A percentile compares a stretch with the other conserved stretches of the same genome.
Conservation (phyloP, 441 rosid genomes). For the Jatropha podagrica region DNA sequence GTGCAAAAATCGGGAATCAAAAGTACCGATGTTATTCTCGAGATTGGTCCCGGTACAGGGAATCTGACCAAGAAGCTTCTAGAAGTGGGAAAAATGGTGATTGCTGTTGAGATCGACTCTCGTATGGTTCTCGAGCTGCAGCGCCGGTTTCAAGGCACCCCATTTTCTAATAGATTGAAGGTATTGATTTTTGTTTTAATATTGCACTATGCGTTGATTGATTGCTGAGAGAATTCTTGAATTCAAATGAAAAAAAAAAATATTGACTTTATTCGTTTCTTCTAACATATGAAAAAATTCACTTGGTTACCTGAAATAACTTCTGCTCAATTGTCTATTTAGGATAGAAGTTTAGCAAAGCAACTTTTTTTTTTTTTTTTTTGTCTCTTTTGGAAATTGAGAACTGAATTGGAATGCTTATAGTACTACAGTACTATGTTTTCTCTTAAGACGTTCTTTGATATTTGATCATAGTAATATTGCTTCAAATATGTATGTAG, state of each 20-base stretch:
- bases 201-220: neutral
- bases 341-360: neutral
- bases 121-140: conserved; percentile 94
- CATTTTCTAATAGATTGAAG: conserved; percentile 55
- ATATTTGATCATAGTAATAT: neutral
- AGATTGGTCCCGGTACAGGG: conserved; percentile 94
- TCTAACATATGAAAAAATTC: no score
- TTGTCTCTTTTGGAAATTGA: neutral
- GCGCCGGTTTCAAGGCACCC: conserved; percentile 87
- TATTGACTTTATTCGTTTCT: neutral
- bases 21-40: conserved; percentile 77
- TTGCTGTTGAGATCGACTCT: conserved; percentile 82
- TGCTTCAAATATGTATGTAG: neutral
- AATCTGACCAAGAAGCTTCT: conserved; percentile 89
- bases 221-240: neutral
- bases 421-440: no score
- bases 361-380: neutral
- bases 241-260: neutral
- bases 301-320: no score
- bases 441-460: neutral
- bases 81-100: conserved; percentile 75
- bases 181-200: conserved; percentile 24
- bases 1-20: conserved; percentile 86
- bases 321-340: neutral
- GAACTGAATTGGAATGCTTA: neutral